These are phyloP conservation scores for Nymphaea colorata DNA, from an alignment of 164 flowering plant species.

Conservation along the genomic window DNA sequence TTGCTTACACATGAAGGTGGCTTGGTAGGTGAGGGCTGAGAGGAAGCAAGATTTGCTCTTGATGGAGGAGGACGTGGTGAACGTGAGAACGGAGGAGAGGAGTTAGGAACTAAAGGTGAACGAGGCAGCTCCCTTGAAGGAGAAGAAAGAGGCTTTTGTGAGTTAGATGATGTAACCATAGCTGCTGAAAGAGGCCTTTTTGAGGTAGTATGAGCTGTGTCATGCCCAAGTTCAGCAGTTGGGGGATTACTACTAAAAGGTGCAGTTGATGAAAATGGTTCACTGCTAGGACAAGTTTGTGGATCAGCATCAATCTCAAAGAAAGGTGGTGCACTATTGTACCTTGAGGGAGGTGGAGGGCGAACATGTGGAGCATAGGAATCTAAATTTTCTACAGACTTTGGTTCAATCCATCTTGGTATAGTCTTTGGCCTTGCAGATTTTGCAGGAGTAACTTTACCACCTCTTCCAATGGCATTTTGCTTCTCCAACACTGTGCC, in stretches of 20 bases:
- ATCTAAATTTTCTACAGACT: slow-evolving; percentile 23
- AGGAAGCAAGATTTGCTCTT: slow-evolving; percentile 2
- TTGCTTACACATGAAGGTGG: not conserved
- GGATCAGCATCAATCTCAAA: slow-evolving; percentile 11
- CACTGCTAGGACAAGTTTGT: too few relatives aligned
- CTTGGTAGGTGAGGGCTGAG: not conserved
- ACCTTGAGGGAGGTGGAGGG: slow-evolving; percentile 55
- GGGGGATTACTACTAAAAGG: too few relatives aligned
- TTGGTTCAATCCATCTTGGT: slow-evolving; percentile 65
- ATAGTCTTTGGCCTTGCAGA: slow-evolving; percentile 38
- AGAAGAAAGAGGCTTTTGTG: not conserved
- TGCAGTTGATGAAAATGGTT: too few relatives aligned
- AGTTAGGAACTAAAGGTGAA: not conserved
- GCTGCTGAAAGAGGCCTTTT: not conserved
- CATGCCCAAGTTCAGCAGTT: not conserved
- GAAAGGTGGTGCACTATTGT: slow-evolving; percentile 67
- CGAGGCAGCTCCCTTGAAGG: not conserved
- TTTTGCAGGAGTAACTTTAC: slow-evolving; percentile 22
- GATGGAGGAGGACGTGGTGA: slow-evolving; percentile 1
- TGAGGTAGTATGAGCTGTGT: not conserved
- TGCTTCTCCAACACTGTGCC: slow-evolving; percentile 27
- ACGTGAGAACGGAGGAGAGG: not conserved
- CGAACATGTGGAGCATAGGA: slow-evolving; percentile 44
- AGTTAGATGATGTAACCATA: not conserved
- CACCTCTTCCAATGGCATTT: slow-evolving; percentile 35